These are phyloP conservation scores for Ambrosia hybrid DNA, from an alignment of 140 eudicot species.

Conservation along the genomic window DNA sequence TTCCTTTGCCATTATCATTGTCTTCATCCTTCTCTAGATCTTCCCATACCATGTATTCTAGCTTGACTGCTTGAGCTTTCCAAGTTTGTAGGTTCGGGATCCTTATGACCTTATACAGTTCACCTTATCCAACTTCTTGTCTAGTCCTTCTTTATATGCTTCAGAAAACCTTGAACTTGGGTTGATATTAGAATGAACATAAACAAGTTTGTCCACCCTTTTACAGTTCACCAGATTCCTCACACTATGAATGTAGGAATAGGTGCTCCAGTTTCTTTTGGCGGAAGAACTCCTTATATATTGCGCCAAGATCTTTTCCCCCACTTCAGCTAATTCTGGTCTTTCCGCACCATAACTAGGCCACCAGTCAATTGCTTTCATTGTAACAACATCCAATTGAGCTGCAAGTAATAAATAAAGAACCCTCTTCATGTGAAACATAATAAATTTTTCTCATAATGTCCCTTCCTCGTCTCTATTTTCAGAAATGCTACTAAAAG, in stretches of 20 bases:
- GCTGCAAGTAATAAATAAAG: neutral
- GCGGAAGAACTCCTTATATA: constrained; percentile 14
- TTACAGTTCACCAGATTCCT: neutral
- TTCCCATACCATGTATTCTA: neutral
- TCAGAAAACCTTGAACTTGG: constrained; percentile 1
- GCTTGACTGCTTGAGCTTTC: neutral
- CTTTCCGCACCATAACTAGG: constrained; percentile 3
- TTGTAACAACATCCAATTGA: constrained; percentile 21
- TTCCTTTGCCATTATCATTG: too few species aligned
- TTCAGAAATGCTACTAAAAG: constrained; percentile 2
- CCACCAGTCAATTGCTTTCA: neutral
- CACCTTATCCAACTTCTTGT: neutral
- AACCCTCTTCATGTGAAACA: constrained; percentile 11
- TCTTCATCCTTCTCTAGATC: too few species aligned
- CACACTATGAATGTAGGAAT: constrained; percentile 17
- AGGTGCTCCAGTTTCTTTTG: neutral
- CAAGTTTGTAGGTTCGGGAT: neutral
- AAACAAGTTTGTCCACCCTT: constrained; percentile 13
- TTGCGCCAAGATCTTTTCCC: constrained; percentile 1
- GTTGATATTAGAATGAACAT: constrained; percentile 12
- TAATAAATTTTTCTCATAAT: neutral
- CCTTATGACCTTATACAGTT: too few species aligned
- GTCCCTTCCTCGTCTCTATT: neutral
- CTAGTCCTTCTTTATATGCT: neutral
- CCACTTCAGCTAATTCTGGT: constrained; percentile 4